Conservation (phyloP, 2,329 filamentous ascomycete genomes). For the Grosmannia huntii region DNA sequence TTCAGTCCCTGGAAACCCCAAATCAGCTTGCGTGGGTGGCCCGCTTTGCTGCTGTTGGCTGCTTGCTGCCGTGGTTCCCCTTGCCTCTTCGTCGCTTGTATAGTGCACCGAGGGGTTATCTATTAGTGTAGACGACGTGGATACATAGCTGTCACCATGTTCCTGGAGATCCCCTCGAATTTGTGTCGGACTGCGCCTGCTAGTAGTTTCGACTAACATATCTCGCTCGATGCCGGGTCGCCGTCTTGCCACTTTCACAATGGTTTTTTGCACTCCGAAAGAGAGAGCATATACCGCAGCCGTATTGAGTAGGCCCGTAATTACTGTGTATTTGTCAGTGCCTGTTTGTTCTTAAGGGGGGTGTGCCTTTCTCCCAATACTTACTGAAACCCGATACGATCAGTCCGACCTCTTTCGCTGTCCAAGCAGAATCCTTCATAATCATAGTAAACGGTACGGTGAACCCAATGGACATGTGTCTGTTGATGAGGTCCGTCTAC, state of each 20-base stretch:
- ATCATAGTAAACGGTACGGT: slow-evolving; percentile 36
- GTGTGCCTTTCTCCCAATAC: slow-evolving; percentile 7
- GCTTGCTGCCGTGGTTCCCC: too few species aligned
- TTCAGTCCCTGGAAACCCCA: background rate
- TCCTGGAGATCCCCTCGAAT: background rate
- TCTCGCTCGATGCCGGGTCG: background rate
- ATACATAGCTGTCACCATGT: slow-evolving; percentile 8
- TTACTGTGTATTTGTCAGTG: slow-evolving; percentile 11
- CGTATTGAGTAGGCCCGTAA: slow-evolving; percentile 21
- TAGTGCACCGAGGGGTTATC: background rate
- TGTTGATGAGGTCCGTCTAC: slow-evolving; percentile 37
- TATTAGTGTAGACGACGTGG: slow-evolving; percentile 12
- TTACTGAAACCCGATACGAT: slow-evolving; percentile 32
- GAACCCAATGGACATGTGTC: slow-evolving; percentile 38
- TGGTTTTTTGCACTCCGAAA: slow-evolving; percentile 15
- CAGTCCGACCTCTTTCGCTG: slow-evolving; percentile 23
- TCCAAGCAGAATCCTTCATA: slow-evolving; percentile 21
- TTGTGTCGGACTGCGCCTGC: background rate
- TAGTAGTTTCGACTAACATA: background rate
- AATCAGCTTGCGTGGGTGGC: background rate
- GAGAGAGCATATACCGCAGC: slow-evolving; percentile 17
- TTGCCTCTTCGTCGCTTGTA: background rate
- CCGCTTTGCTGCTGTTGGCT: background rate
- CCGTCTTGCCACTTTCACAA: background rate
- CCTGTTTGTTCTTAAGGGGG: background rate